These are phyloP conservation scores for Corynespora cassiicola DNA, from an alignment of 2,329 filamentous ascomycete species.

Conservation along the genomic window DNA sequence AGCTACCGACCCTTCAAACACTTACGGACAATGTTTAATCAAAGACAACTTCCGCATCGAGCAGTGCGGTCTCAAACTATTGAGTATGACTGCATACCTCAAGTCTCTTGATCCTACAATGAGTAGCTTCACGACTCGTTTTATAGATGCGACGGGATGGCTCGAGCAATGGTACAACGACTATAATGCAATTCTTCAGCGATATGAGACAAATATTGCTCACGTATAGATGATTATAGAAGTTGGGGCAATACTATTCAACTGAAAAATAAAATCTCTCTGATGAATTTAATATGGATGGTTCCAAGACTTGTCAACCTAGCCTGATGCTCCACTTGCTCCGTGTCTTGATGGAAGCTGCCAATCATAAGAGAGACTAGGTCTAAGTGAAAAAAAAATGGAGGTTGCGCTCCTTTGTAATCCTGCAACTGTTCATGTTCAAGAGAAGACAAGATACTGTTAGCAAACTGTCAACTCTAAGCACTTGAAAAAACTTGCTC, in stretches of 20 bases:
- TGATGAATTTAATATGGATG: too few relatives aligned
- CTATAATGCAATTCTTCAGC: constrained; percentile 26
- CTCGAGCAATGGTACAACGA: constrained; percentile 33
- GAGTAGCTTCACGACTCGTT: constrained; percentile 31
- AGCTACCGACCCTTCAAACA: constrained; percentile 28
- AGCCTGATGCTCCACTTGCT: too few relatives aligned
- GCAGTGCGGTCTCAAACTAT: constrained; percentile 24
- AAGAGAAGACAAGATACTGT: too few relatives aligned
- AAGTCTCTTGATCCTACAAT: constrained; percentile 28
- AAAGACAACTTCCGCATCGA: constrained; percentile 27
- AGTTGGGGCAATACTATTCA: too few relatives aligned
- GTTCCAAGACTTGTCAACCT: too few relatives aligned
- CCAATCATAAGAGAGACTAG: too few relatives aligned
- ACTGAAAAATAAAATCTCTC: background rate
- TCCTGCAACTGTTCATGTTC: too few relatives aligned
- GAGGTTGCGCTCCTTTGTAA: too few relatives aligned
- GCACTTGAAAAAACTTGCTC: too few relatives aligned
- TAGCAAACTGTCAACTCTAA: too few relatives aligned
- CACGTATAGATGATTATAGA: constrained; percentile 6
- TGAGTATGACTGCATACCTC: constrained; percentile 17
- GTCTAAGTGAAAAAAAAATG: too few relatives aligned
- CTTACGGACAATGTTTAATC: constrained; percentile 26
- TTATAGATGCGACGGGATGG: constrained; percentile 35
- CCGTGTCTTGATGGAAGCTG: too few relatives aligned
- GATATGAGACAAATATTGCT: constrained; percentile 25